Evolutionary conservation across 2,329 filamentous ascomycete genomes (phyloP).

Genomic region (Pseudocercospora musae): DNA sequence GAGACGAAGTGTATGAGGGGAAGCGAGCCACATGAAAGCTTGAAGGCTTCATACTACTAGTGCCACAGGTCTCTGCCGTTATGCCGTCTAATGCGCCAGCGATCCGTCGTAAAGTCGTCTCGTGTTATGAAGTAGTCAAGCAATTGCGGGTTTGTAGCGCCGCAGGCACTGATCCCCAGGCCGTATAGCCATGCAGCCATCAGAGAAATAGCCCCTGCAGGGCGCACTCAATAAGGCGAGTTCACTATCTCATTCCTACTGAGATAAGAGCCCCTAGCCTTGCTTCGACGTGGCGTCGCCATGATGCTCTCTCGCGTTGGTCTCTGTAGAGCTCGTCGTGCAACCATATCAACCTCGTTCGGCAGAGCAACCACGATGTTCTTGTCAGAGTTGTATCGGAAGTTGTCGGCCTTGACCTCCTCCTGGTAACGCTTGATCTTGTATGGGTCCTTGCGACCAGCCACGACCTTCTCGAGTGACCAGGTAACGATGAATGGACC

Average conservation of each 20-base stretch:
- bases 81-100: neutral
- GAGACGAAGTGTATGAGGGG: neutral
- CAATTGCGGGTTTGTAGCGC: neutral
- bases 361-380: constrained; percentile 96
- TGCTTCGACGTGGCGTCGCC: constrained; percentile 41
- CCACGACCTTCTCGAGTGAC: constrained; percentile 86
- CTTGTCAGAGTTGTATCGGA: constrained; percentile 95
- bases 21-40: neutral
- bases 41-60: neutral
- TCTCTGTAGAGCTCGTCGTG: constrained; percentile 76
- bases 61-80: neutral
- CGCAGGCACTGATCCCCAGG: neutral
- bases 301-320: constrained; percentile 88
- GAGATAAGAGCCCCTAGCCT: constrained; percentile 61
- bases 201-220: neutral
- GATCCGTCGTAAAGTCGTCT: neutral
- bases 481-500: constrained; percentile 61
- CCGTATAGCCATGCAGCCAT: neutral
- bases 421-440: constrained; percentile 95
- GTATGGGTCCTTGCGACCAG: constrained; percentile 80
- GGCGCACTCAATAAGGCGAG: constrained; percentile 53
- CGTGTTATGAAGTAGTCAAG: neutral
- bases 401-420: constrained; percentile 96
- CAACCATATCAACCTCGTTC: constrained; percentile 98
- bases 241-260: constrained; percentile 82